Base-by-base conservation (phyloP, 2,329 filamentous ascomycete genomes). In the Sarocladium oryzae region DNA sequence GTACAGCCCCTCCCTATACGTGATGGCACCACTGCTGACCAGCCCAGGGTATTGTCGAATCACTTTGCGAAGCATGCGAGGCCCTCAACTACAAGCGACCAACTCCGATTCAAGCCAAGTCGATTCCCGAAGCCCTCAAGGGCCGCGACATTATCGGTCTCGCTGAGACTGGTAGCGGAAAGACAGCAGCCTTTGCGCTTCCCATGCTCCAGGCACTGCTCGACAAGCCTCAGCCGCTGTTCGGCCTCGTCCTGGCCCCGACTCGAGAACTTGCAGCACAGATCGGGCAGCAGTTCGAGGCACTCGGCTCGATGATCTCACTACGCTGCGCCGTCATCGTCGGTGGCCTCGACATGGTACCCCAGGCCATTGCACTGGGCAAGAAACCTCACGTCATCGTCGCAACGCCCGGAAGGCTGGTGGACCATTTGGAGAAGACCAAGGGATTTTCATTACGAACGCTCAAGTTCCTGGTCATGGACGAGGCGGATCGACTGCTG, bases 371-470 rank as follows among this genome's bases (percentile, higher is more conserved):
- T 56, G 87, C 91, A 0, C 79, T 99, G 1, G 89, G 88, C n/a
- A 96, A 96, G 77, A 92, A 92, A 60, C 93, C 93, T 7, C 93
- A 99, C 62, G 85, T 99, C 21, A 76, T 97, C 20, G 91, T 97
- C 35, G 92, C 92, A 1, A 96, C 92, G 0, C 92, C 92, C 0
- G 92, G 91, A 50, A 82, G 92, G 52, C 73, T 96, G 20, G 75
- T 96, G 4, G 93, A 97, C 61, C 93, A 99, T 60, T 73, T 97
- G 8, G 90, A 97, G 66, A 96, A 96, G 69, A 99, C 93, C 2
- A 96, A 96, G 68, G 92, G 93, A 10, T 97, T 99, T 69, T 91
- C 86, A 2, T 72, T 97, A 46, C 81, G 86, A 26, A 78, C 79
- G 3, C 74, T 96, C 33, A 91, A 91, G 63, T 96, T 92, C 63